A percentile compares a stretch with the other conserved stretches of the same genome.
These are phyloP conservation scores for Nakaseomyces bracarensis DNA, from an alignment of 1,139 yeast genomes.

Conservation along the genomic window DNA sequence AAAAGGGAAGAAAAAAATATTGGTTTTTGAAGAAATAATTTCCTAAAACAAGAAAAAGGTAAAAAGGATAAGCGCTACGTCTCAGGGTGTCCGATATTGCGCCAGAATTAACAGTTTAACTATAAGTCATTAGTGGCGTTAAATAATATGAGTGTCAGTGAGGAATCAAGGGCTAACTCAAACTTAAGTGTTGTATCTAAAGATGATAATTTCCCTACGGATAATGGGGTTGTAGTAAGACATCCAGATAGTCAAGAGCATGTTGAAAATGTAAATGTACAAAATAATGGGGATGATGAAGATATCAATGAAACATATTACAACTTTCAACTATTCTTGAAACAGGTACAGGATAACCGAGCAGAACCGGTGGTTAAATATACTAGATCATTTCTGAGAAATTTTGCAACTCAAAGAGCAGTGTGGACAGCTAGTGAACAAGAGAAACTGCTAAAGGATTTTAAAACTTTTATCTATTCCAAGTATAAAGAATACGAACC, in stretches of 20 bases:
- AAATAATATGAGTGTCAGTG: neutral
- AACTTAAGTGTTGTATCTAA: neutral
- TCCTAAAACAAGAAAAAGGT: neutral
- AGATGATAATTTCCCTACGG: neutral
- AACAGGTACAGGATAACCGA: conserved; percentile 58
- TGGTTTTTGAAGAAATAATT: no score
- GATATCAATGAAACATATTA: conserved; percentile 18
- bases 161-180: neutral
- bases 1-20: no score
- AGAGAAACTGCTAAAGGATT: conserved; percentile 64
- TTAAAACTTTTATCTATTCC: conserved; percentile 58
- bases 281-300: conserved; percentile 9
- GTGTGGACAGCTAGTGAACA: conserved; percentile 70
- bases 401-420: conserved; percentile 54
- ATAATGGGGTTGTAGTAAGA: neutral
- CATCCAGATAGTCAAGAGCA: no score
- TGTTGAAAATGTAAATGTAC: neutral
- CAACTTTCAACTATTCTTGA: conserved; percentile 75
- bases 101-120: no score
- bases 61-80: no score
- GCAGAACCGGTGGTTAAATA: conserved; percentile 91
- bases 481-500: conserved; percentile 66
- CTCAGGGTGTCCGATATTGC: no score
- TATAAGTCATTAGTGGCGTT: no score
- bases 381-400: conserved; percentile 68